phyloP scores from a whole-genome alignment of 129 eudicot species.

The Flaveria robusta region DNA sequence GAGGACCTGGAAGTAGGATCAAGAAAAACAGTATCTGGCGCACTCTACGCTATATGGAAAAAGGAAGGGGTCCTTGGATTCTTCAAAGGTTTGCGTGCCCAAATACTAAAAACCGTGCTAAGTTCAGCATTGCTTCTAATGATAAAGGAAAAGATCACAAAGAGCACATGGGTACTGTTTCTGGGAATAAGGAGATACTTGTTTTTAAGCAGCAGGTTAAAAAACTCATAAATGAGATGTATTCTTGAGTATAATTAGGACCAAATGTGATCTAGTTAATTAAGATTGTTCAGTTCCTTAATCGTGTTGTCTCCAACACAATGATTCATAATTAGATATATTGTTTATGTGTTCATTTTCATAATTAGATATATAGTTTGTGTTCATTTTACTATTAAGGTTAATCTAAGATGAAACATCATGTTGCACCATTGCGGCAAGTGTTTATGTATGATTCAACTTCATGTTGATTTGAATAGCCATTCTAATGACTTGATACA shows the following conservation, averaged over 20 bases:
- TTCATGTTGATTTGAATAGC: not conserved
- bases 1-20: conserved; percentile 46
- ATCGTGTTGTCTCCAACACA: conserved; percentile 1
- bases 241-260: conserved; percentile 18
- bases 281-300: conserved; percentile 4
- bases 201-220: conserved; percentile 54
- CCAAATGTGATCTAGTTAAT: conserved; percentile 20
- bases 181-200: conserved; percentile 63
- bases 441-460: not conserved
- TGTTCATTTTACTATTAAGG: not conserved
- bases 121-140: conserved; percentile 92
- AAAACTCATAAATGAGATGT: conserved; percentile 46
- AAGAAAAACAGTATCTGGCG: conserved; percentile 58
- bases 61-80: conserved; percentile 82
- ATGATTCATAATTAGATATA: not conserved
- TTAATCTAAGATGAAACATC: not conserved
- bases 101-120: conserved; percentile 84
- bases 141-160: conserved; percentile 94
- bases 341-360: not conserved
- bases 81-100: conserved; percentile 87
- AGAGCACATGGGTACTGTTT: conserved; percentile 81
- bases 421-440: not conserved
- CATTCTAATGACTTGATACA: not conserved
- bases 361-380: not conserved
- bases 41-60: conserved; percentile 66